Base-by-base conservation (phyloP, 257 asterid species). In the Solanum rostratum region DNA sequence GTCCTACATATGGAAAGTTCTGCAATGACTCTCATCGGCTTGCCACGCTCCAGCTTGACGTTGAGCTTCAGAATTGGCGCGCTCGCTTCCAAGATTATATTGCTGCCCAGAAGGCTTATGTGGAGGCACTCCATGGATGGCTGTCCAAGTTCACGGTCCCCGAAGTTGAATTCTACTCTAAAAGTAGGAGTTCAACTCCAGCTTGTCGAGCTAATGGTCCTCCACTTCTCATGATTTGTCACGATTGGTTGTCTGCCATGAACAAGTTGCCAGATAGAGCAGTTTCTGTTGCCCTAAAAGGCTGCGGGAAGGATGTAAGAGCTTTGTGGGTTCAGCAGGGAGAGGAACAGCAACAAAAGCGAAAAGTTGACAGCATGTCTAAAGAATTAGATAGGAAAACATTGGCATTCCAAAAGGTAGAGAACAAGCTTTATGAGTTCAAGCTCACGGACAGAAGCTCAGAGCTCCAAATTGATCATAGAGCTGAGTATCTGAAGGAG, bases 281-380 rank as follows among this genome's bases (percentile, higher is more conserved):
- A 2, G 98, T 92, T 70, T 89, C 92, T 14, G 85, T 49, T 54
- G 92, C 98, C 4, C 87, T 96, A 46, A 93, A 89, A 83, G 89
- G 92, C 89, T 96, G 98, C 18, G 92, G 89, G 1, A 91, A 90
- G 88, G 99, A 96, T 85, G 95, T 95, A 71, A 86, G 95, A 85
- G 93, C 95, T 59, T 84, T 96, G 90, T 92, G 97, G 98, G 73
- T 90, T 86, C 98, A 92, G 85, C 97, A 96, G 83, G 99, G 98
- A 81, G 93, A 88, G 87, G 99, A 95, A 78, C 95, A 91, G 73
- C 92, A 89, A 49, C 98, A 95, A 57, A 96, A 93, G 90, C 86
- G 92, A 88, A 96, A 89, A 90, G 98, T 93, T 10, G 99, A 96
- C 41, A 82, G 85, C 65, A 76, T 96, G 73, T 92, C 99, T 3